phyloP scores from a whole-genome alignment of 2,329 filamentous ascomycete species.

The Chaetomiaceae sp. region DNA sequence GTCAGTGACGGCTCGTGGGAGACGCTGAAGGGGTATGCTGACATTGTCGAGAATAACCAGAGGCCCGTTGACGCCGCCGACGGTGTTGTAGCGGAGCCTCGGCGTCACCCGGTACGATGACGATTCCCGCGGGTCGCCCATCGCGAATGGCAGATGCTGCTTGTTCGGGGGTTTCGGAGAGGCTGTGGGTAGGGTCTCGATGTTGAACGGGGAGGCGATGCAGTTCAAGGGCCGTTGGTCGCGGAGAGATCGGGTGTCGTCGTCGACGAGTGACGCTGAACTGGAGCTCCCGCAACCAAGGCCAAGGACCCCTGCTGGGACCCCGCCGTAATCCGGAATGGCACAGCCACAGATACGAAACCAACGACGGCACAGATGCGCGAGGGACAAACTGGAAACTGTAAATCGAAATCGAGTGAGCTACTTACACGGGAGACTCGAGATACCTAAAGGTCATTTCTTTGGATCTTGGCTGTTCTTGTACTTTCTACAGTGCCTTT shows the following conservation, averaged over 20 bases:
- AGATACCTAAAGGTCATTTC: too few relatives aligned
- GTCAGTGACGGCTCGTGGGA: slow-evolving; percentile 24
- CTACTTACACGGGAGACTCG: too few relatives aligned
- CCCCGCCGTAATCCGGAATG: slow-evolving; percentile 19
- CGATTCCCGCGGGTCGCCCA: slow-evolving; percentile 55
- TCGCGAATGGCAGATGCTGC: slow-evolving; percentile 30
- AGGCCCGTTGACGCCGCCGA: slow-evolving; percentile 95
- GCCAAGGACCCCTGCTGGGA: slow-evolving; percentile 13
- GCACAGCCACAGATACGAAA: slow-evolving; percentile 22
- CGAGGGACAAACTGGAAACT: not conserved
- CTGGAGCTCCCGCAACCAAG: slow-evolving; percentile 23
- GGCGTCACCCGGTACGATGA: slow-evolving; percentile 58
- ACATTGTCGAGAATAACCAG: slow-evolving; percentile 97
- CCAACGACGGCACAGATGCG: slow-evolving; percentile 16
- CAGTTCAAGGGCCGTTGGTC: not conserved
- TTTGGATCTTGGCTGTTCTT: too few relatives aligned
- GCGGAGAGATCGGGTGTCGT: slow-evolving; percentile 13
- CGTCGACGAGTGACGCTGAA: slow-evolving; percentile 12
- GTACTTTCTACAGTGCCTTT: too few relatives aligned
- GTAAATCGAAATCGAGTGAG: too few relatives aligned
- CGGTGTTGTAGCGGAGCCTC: slow-evolving; percentile 89
- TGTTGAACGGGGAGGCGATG: slow-evolving; percentile 16
- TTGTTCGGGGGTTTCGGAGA: not conserved
- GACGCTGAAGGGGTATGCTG: slow-evolving; percentile 31
- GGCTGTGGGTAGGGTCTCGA: slow-evolving; percentile 16